Evolutionary conservation across 495 filamentous ascomycete species (phyloP).

Genomic region (Annulohypoxylon stygium): DNA sequence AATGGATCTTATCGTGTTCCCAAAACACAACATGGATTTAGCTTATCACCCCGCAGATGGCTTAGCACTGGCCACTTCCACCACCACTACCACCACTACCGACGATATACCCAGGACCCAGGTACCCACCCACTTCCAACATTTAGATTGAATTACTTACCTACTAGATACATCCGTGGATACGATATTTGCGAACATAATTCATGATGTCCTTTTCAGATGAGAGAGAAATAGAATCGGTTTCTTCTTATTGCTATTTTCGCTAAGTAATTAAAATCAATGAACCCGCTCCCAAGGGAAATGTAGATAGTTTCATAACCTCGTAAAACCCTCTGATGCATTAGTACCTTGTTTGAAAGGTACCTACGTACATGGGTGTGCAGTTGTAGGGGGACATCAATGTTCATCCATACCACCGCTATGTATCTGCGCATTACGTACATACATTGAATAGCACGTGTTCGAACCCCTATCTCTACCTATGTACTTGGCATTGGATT

Average conservation of each 20-base stretch:
- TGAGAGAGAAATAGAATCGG: constrained; percentile 8
- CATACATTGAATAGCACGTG: constrained; percentile 10
- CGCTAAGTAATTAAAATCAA: constrained; percentile 9
- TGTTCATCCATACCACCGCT: neutral
- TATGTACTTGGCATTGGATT: neutral
- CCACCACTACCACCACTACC: neutral
- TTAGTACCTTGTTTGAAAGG: neutral
- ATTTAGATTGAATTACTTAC: neutral
- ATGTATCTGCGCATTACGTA: constrained; percentile 16
- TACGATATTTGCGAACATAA: neutral
- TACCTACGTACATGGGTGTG: neutral
- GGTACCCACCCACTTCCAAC: neutral
- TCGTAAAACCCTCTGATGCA: constrained; percentile 5
- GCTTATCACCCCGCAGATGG: constrained; percentile 44
- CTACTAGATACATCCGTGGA: neutral
- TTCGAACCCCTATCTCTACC: neutral
- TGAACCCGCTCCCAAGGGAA: constrained; percentile 15
- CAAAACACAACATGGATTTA: constrained; percentile 7
- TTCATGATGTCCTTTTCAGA: neutral
- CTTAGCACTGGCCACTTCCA: constrained; percentile 13
- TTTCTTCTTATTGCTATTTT: constrained; percentile 22
- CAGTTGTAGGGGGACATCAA: neutral
- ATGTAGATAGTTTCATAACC: constrained; percentile 16
- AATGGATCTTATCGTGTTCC: constrained; percentile 31
- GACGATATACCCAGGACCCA: neutral